Evolutionary conservation across 805 yeast species (phyloP).

Genomic region (Spathaspora gorwiae): DNA sequence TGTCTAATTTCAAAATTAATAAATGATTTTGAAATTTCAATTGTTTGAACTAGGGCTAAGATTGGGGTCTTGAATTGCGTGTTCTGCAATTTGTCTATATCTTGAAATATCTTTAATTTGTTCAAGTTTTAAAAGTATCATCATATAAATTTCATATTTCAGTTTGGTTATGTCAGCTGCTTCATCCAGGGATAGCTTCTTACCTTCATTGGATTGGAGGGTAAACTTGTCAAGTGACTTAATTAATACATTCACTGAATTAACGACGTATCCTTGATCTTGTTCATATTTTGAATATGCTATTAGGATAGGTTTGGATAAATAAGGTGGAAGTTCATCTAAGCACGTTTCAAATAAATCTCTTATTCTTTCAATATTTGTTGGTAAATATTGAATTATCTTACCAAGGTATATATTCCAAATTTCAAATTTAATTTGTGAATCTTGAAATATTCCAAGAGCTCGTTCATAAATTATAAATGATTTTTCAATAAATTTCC

Average conservation of each 20-base stretch:
- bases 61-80: slow-evolving; percentile 37
- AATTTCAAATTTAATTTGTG: slow-evolving; percentile 53
- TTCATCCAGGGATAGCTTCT: too few relatives aligned
- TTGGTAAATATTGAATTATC: slow-evolving; percentile 18
- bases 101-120: slow-evolving; percentile 13
- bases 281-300: slow-evolving; percentile 63
- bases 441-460: slow-evolving; percentile 54
- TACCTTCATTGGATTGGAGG: too few relatives aligned
- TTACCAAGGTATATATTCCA: slow-evolving; percentile 67
- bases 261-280: slow-evolving; percentile 45
- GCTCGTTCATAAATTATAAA: slow-evolving; percentile 55
- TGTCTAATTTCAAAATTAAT: slow-evolving; percentile 51
- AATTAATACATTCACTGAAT: slow-evolving; percentile 32
- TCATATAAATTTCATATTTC: slow-evolving; percentile 19
- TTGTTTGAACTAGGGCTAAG: slow-evolving; percentile 35
- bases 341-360: slow-evolving; percentile 64
- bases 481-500: slow-evolving; percentile 49
- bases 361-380: slow-evolving; percentile 37
- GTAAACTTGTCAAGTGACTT: slow-evolving; percentile 4
- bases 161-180: slow-evolving; percentile 3
- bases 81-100: slow-evolving; percentile 36
- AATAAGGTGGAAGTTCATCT: slow-evolving; percentile 29
- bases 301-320: slow-evolving; percentile 47
- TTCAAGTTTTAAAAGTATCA: slow-evolving; percentile 6
- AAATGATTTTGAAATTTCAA: slow-evolving; percentile 48